Evolutionary conservation across 768 basidiomycete genomes (phyloP).

Genomic region (Tephrocybe sp.): DNA sequence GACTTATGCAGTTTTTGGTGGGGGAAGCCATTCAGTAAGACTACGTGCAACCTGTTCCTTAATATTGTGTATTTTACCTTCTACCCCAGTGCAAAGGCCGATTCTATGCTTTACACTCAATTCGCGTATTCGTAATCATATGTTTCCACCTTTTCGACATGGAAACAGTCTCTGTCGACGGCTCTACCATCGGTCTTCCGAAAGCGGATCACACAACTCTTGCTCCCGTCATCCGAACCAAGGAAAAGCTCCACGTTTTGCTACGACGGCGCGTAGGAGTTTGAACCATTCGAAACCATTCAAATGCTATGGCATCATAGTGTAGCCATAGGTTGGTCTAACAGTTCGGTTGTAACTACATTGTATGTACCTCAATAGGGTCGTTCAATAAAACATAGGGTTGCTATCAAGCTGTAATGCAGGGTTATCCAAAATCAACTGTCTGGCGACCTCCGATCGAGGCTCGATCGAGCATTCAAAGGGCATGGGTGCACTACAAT

Average conservation of each 20-base stretch:
- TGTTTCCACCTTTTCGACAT: slow-evolving; percentile 9
- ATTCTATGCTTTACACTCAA: slow-evolving; percentile 2
- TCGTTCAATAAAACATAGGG: not conserved
- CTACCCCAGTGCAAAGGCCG: slow-evolving; percentile 4
- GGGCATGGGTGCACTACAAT: slow-evolving; percentile 11
- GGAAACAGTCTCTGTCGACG: slow-evolving; percentile 1
- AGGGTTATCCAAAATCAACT: slow-evolving; percentile 9
- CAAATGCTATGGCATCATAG: no score
- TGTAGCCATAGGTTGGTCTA: no score
- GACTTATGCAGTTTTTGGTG: slow-evolving; percentile 5
- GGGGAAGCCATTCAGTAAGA: slow-evolving; percentile 5
- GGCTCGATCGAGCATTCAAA: slow-evolving; percentile 24
- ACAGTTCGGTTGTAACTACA: no score
- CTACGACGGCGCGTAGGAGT: not conserved
- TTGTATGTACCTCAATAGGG: no score
- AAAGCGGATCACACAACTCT: slow-evolving; percentile 2
- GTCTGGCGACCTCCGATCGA: slow-evolving; percentile 13
- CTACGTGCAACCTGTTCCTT: not conserved
- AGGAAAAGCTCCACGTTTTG: not conserved
- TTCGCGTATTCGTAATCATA: slow-evolving; percentile 1
- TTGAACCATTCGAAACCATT: no score
- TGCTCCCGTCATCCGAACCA: slow-evolving; percentile 4
- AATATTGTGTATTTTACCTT: not conserved
- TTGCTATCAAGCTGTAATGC: not conserved
- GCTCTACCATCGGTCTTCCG: slow-evolving; percentile 4